Base-by-base conservation (phyloP, 148 eudicot species). In the Dianthus caryophyllus region DNA sequence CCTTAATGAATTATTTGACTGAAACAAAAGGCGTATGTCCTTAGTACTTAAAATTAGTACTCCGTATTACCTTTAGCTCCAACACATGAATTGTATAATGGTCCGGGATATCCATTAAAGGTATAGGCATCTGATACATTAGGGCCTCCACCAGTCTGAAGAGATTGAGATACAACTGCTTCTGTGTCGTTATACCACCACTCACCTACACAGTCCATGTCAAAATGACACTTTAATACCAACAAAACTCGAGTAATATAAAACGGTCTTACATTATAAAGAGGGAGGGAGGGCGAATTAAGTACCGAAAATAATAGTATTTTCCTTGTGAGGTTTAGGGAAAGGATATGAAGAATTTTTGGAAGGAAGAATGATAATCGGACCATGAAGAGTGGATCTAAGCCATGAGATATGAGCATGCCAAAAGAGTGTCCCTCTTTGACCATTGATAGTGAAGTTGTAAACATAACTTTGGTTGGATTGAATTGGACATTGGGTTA, bases 401-500 rank as follows among this genome's bases (percentile, higher is more conserved):
- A 86, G 60, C 91, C 96, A 88, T 4, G 90, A 80, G 36, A 79
- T 59, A 31, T 88, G 90, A 10, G 87, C 88, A 65, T 41, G 44
- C 44, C 44, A 41, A 41, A 41, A 41, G 44, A 41, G 44, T 6
- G 44, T 41, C 44, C 96, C 96, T 77, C 90, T 71, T 50, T 85
- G 96, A 0, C 85, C 80, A 11, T 68, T 65, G 65, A 84, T 79
- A 18, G 85, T 88, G 76, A 74, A 88, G 48, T 88, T 86, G 79
- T 86, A 88, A 79, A 14, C 6, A 41, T 86, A 88, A 39, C 61
- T 79, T 13, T 81, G 78, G 50, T 82, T 79, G 9, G 72, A 79
- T 51, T 82, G 84, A 25, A 88, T 86, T 2, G 90, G 96, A 52
- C 96, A 88, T 51, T 88, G 96, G 5, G 90, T 88, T 59, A 84